Evolutionary conservation across 345 rosid genomes (phyloP).

Genomic region (Ceriops tagal): DNA sequence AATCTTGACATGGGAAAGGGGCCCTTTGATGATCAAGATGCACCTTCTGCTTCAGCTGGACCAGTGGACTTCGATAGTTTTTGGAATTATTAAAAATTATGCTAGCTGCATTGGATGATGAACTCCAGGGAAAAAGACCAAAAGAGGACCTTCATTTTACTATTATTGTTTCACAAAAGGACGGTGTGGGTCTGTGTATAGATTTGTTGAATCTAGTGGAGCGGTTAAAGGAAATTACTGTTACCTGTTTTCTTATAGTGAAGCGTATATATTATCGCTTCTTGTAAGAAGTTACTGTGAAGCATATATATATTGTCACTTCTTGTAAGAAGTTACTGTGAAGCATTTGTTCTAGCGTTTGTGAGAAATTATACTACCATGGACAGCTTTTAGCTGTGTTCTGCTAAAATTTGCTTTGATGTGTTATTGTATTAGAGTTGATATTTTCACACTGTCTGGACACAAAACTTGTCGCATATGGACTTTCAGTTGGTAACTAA

Average conservation of each 20-base stretch:
- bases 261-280: slow-evolving; percentile 17
- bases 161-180: slow-evolving; percentile 4
- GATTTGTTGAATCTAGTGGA: slow-evolving; percentile 26
- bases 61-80: slow-evolving; percentile 50
- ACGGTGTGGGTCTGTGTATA: slow-evolving; percentile 28
- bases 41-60: slow-evolving; percentile 45
- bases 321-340: slow-evolving; percentile 15
- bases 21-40: slow-evolving; percentile 42
- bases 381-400: background rate
- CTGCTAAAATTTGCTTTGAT: background rate
- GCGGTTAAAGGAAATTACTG: slow-evolving; percentile 14
- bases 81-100: slow-evolving; percentile 54
- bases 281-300: slow-evolving; percentile 15
- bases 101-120: background rate
- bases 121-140: background rate
- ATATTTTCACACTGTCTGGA: slow-evolving; percentile 17
- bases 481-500: slow-evolving; percentile 50
- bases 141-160: background rate
- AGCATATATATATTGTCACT: slow-evolving; percentile 3
- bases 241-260: background rate
- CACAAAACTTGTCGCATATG: slow-evolving; percentile 26
- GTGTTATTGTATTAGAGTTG: slow-evolving; percentile 9
- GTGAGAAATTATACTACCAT: too few relatives aligned
- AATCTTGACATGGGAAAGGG: slow-evolving; percentile 44
- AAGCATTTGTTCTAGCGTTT: too few relatives aligned